Base-by-base conservation (phyloP, 2,329 filamentous ascomycete species). In the Sporothrix variecibatus region DNA sequence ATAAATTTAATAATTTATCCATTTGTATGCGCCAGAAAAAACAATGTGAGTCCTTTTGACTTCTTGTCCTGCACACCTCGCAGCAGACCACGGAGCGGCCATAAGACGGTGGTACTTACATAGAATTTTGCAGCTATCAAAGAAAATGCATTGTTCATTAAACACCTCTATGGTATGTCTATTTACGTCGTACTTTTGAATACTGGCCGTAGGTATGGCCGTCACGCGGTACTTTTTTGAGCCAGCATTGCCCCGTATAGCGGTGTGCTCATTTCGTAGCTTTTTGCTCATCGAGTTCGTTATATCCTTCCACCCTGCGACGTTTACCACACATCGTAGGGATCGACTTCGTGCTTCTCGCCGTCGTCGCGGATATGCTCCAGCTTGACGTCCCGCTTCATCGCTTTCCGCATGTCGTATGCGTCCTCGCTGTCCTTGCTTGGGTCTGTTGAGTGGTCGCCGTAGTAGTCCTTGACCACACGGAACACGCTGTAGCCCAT, bases 391-490 rank as follows among this genome's bases (percentile, higher is more conserved):
- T 99, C 96, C 79, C 95, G 89, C 82, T 89, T 93, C 84, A 95
- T 90, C 51, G 94, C 90, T 82, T 98, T 98, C 77, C 96, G 90
- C 96, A 99, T 99, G 84, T 99, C 96, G 81, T 94, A 96, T 23
- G 95, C 96, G 85, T 98, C 95, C 82, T 97, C 94, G 70, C 90
- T 89, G 20, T 85, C 85, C 75, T 88, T 85, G 11, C 87, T 89
- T 3, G 90, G 89, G 72, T 90, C 88, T 72, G 85, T 87, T 40
- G 91, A 88, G 80, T 97, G 93, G 81, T 98, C 95, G 76, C 93
- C 94, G 80, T 99, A 99, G 82, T 99, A 99, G 79, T 93, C 92
- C 78, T 94, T 91, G 62, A 99, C 95, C 11, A 94, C 89, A 64
- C 96, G 88, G 83, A 93, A 99, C 65, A 98, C 92, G 74, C 90